Conservation (phyloP, 176 grass and related monocot genomes). For the Oryza longistaminata region DNA sequence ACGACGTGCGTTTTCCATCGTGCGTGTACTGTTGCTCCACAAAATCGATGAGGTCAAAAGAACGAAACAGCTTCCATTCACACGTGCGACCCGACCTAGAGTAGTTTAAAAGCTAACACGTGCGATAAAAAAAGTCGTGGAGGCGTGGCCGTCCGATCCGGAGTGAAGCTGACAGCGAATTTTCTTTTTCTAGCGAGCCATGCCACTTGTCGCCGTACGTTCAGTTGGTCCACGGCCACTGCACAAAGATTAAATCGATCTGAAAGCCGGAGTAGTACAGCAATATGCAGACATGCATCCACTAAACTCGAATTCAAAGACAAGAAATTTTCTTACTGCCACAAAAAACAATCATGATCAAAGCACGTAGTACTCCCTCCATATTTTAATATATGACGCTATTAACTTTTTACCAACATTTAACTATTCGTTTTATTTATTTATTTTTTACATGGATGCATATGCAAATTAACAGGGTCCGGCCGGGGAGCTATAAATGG, state of each 20-base stretch:
- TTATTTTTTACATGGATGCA: background rate
- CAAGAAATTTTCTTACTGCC: too few species aligned
- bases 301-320: background rate
- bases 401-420: too few species aligned
- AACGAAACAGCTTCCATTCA: background rate
- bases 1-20: background rate
- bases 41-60: background rate
- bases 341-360: background rate
- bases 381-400: too few species aligned
- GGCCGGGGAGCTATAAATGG: background rate
- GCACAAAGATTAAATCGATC: background rate
- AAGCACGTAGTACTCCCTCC: background rate
- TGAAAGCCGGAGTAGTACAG: background rate
- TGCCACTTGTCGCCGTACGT: background rate
- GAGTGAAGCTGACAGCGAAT: background rate
- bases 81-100: background rate
- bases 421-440: too few species aligned
- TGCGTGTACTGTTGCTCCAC: background rate
- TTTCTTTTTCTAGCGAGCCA: background rate
- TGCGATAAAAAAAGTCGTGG: background rate
- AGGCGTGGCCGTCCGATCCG: background rate
- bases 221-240: background rate
- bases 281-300: background rate
- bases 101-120: background rate
- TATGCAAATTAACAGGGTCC: background rate